These are phyloP conservation scores for Pythium angustatum DNA, from an alignment of 352 stramenopile genomes.

Conservation along the genomic window DNA sequence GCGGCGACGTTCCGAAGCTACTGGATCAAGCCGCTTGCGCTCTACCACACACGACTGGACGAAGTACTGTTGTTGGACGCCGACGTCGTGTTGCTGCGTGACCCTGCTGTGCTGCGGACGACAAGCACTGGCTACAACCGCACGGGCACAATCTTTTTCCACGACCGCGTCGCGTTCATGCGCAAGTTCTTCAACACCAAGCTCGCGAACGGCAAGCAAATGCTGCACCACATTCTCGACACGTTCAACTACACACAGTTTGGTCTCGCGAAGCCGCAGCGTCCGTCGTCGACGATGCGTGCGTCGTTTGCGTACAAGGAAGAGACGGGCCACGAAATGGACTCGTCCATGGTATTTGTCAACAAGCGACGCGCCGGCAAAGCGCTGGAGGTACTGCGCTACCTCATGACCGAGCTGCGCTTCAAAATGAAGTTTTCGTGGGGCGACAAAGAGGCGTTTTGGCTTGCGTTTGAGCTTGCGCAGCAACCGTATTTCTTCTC, in stretches of 20 bases:
- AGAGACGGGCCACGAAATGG: conserved; percentile 55
- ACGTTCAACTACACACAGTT: conserved; percentile 56
- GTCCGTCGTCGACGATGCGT: conserved; percentile 24
- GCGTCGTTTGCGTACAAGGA: conserved; percentile 45
- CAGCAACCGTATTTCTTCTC: conserved; percentile 69
- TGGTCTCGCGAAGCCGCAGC: conserved; percentile 18
- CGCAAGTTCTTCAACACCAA: conserved; percentile 38
- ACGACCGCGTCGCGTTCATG: conserved; percentile 54
- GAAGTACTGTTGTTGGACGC: conserved; percentile 65
- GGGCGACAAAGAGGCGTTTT: conserved; percentile 65
- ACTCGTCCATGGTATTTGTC: conserved; percentile 63
- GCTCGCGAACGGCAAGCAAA: conserved; percentile 16
- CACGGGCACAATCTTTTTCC: conserved; percentile 70
- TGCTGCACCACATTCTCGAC: conserved; percentile 46
- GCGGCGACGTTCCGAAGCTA: conserved; percentile 51
- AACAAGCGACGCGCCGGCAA: conserved; percentile 44
- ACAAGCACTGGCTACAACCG: conserved; percentile 40
- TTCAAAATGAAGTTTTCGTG: conserved; percentile 65
- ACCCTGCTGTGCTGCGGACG: conserved; percentile 40
- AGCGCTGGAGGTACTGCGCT: conserved; percentile 51
- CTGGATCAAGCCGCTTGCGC: conserved; percentile 67
- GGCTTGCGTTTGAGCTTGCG: conserved; percentile 68
- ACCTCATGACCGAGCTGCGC: conserved; percentile 51
- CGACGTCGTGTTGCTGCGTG: conserved; percentile 49
- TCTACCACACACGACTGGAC: conserved; percentile 52